phyloP scores from a whole-genome alignment of 1,284 basidiomycete genomes.

The Abortiporus biennis region DNA sequence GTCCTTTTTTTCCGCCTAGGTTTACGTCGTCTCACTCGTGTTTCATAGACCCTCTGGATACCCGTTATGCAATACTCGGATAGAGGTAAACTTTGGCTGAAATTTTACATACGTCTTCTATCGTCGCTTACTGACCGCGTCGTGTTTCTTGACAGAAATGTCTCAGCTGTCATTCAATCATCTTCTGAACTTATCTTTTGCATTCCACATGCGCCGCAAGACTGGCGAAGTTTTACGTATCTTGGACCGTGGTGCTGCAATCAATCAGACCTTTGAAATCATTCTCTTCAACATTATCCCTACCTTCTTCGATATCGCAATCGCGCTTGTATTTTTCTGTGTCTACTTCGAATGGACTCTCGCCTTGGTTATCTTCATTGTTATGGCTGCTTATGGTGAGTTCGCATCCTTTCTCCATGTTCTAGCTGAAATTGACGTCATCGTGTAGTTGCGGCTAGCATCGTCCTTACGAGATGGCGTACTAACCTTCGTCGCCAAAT shows the following conservation, averaged over 20 bases:
- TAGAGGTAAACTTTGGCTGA: conserved; percentile 33
- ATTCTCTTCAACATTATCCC: conserved; percentile 78
- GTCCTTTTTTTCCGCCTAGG: conserved; percentile 15
- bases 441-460: conserved; percentile 50
- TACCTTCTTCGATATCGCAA: conserved; percentile 70
- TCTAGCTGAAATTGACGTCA: conserved; percentile 1
- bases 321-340: conserved; percentile 64
- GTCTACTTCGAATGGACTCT: conserved; percentile 65
- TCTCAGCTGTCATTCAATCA: conserved; percentile 76
- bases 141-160: conserved; percentile 49
- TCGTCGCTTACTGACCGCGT: neutral
- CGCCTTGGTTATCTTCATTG: conserved; percentile 63
- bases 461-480: conserved; percentile 66
- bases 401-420: conserved; percentile 7
- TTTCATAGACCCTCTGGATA: conserved; percentile 60
- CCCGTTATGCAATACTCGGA: conserved; percentile 88
- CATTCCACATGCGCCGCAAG: conserved; percentile 76
- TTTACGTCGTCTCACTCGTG: conserved; percentile 1
- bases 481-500: conserved; percentile 67
- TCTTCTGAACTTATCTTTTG: conserved; percentile 74
- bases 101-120: neutral
- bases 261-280: conserved; percentile 40
- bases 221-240: conserved; percentile 65
- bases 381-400: conserved; percentile 73
- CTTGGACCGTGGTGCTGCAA: conserved; percentile 55